phyloP scores from a whole-genome alignment of 805 yeast genomes.

The Candida golubevii region DNA sequence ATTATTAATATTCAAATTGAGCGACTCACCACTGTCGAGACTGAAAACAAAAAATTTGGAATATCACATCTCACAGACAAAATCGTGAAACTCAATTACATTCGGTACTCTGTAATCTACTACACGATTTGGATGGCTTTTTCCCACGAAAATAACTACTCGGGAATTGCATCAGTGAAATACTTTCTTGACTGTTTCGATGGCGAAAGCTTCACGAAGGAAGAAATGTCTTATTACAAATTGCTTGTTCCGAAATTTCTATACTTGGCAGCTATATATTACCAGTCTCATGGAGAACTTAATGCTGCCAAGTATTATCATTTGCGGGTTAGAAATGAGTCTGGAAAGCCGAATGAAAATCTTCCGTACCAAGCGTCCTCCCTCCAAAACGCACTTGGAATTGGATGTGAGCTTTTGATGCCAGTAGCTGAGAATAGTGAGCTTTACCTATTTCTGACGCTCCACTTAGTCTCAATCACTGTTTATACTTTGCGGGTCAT shows the following conservation, averaged over 20 bases:
- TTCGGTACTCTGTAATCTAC: slow-evolving; percentile 22
- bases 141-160: slow-evolving; percentile 21
- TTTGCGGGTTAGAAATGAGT: slow-evolving; percentile 25
- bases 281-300: slow-evolving; percentile 35
- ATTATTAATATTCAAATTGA: slow-evolving; percentile 9
- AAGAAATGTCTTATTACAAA: slow-evolving; percentile 36
- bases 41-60: slow-evolving; percentile 4
- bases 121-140: slow-evolving; percentile 38
- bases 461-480: slow-evolving; percentile 20
- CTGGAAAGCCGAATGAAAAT: not conserved
- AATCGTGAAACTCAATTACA: slow-evolving; percentile 25
- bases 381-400: slow-evolving; percentile 16
- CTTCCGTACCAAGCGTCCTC: not conserved
- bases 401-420: slow-evolving; percentile 22
- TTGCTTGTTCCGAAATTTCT: slow-evolving; percentile 34
- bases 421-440: slow-evolving; percentile 24
- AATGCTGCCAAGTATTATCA: slow-evolving; percentile 38
- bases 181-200: slow-evolving; percentile 36
- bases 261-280: slow-evolving; percentile 37
- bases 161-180: slow-evolving; percentile 21
- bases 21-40: slow-evolving; percentile 4
- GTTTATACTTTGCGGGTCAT: not conserved
- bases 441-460: slow-evolving; percentile 24
- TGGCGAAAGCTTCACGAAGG: slow-evolving; percentile 31
- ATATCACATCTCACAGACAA: slow-evolving; percentile 8